Evolutionary conservation across 176 grass and related monocot genomes (phyloP).

Genomic region (Ensete glaucum): DNA sequence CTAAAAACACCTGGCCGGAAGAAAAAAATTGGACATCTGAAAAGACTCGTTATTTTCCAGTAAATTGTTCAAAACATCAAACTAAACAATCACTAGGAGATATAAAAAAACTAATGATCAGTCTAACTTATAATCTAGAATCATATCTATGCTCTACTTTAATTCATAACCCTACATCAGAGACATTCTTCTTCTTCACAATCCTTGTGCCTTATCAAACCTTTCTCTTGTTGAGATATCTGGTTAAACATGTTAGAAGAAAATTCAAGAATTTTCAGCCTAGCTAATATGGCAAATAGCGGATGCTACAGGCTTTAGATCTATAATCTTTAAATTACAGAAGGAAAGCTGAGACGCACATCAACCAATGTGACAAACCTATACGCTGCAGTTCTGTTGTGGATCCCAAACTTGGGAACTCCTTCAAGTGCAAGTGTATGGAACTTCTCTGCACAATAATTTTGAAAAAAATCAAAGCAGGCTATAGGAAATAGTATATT

Average conservation of each 20-base stretch:
- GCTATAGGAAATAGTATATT: not conserved
- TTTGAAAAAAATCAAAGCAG: not conserved
- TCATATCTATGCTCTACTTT: no score
- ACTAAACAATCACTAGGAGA: no score
- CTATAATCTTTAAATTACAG: not conserved
- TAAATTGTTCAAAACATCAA: no score
- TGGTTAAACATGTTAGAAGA: not conserved
- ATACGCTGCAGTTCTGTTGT: slow-evolving; percentile 80
- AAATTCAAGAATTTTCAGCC: not conserved
- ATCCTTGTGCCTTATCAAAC: no score
- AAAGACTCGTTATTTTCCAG: no score
- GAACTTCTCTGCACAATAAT: slow-evolving; percentile 61
- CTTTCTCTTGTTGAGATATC: not conserved
- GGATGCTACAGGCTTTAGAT: no score
- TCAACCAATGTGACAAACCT: slow-evolving; percentile 85
- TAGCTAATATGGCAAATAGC: not conserved
- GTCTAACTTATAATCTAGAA: no score
- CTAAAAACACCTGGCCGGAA: no score
- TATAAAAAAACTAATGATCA: no score
- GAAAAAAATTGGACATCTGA: no score
- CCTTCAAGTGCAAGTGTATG: slow-evolving; percentile 80
- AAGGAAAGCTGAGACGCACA: slow-evolving; percentile 36
- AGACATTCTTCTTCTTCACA: not conserved
- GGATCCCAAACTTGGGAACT: slow-evolving; percentile 75
- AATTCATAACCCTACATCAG: no score